phyloP scores from a whole-genome alignment of 2,329 filamentous ascomycete species.

The Aschersonia sp. region DNA sequence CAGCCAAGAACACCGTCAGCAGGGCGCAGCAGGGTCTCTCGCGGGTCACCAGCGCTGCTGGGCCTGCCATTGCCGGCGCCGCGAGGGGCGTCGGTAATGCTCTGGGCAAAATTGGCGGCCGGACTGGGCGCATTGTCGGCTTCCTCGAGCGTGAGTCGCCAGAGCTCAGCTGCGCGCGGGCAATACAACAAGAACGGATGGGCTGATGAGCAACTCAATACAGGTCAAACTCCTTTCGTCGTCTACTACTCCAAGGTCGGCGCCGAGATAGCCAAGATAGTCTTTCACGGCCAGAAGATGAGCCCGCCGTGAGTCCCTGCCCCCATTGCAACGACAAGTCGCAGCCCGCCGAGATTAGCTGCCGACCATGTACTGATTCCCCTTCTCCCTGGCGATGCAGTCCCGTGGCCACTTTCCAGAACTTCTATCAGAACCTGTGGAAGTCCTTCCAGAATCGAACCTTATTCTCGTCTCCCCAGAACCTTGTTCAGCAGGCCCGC shows the following conservation, averaged over 20 bases:
- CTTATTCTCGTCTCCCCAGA: slow-evolving; percentile 40
- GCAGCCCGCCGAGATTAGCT: not conserved
- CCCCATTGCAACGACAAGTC: slow-evolving; percentile 2
- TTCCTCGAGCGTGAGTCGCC: slow-evolving; percentile 70
- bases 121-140: slow-evolving; percentile 62
- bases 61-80: slow-evolving; percentile 60
- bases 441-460: slow-evolving; percentile 54
- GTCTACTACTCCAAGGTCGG: slow-evolving; percentile 87
- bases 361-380: too few relatives aligned
- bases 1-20: slow-evolving; percentile 21
- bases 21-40: slow-evolving; percentile 68
- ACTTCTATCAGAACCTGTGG: slow-evolving; percentile 65
- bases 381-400: slow-evolving; percentile 26
- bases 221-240: slow-evolving; percentile 74
- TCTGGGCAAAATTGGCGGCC: slow-evolving; percentile 66
- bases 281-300: slow-evolving; percentile 85
- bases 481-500: slow-evolving; percentile 42
- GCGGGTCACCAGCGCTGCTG: slow-evolving; percentile 66
- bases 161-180: not conserved
- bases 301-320: slow-evolving; percentile 65
- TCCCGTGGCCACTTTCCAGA: slow-evolving; percentile 67
- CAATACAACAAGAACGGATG: not conserved
- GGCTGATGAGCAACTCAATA: too few relatives aligned
- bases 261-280: slow-evolving; percentile 74
- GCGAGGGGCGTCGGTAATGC: slow-evolving; percentile 52